A percentile compares a stretch with the other conserved stretches of the same genome.
These are phyloP conservation scores for Gossypium lobatum DNA, from an alignment of 441 rosid genomes.

Conservation along the genomic window DNA sequence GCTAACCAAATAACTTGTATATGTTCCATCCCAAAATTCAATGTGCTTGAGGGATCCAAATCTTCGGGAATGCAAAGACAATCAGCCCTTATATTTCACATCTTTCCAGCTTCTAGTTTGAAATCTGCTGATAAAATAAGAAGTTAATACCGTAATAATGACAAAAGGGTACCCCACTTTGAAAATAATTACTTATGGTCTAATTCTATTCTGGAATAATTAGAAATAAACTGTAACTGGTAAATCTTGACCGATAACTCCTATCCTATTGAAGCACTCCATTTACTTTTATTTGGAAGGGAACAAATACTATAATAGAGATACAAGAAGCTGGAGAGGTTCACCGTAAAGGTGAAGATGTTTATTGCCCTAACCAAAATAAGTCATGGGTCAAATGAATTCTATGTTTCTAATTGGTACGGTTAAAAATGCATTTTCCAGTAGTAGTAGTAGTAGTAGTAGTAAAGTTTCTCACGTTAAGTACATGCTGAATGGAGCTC, in stretches of 20 bases:
- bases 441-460: not conserved
- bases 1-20: constrained; percentile 15
- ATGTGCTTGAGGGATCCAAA: constrained; percentile 19
- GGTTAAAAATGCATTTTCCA: not conserved
- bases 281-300: not conserved
- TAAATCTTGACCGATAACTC: too few relatives aligned
- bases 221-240: not conserved
- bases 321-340: not conserved
- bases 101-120: constrained; percentile 25
- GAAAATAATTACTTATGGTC: not conserved
- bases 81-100: constrained; percentile 23
- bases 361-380: not conserved
- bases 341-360: not conserved
- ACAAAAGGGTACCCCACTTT: not conserved
- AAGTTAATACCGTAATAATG: not conserved
- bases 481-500: constrained; percentile 22
- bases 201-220: not conserved
- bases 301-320: not conserved
- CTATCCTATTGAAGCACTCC: too few relatives aligned
- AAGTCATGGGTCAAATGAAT: not conserved
- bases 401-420: not conserved
- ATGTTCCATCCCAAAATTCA: constrained; percentile 28
- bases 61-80: constrained; percentile 28
- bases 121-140: constrained; percentile 22
- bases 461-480: constrained; percentile 36